Conservation (phyloP, 768 basidiomycete genomes). For the Xanthoconium stramineum region DNA sequence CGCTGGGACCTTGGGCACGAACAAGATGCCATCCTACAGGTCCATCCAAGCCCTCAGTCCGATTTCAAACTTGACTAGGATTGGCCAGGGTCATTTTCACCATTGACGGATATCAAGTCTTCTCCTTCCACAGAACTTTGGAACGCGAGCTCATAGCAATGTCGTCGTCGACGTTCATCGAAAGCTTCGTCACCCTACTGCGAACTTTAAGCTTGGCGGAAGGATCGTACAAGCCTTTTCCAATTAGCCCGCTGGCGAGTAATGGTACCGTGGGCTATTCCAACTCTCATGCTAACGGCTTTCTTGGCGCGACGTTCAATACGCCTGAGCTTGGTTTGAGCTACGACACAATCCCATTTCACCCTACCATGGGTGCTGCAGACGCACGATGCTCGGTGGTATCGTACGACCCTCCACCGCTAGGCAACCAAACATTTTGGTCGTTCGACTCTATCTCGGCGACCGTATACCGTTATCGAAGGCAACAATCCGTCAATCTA, state of each 20-base stretch:
- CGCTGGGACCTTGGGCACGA: no score
- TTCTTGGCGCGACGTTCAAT: not conserved
- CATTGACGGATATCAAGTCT: no score
- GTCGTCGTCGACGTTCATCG: not conserved
- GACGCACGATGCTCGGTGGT: constrained; percentile 3
- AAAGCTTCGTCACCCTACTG: not conserved
- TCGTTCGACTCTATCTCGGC: constrained; percentile 16
- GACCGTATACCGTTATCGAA: constrained; percentile 20
- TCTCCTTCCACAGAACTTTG: not conserved
- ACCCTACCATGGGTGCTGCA: not conserved
- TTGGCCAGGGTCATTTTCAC: no score
- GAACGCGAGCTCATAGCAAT: not conserved
- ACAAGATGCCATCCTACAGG: no score
- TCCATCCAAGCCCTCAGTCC: no score
- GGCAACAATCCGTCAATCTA: constrained; percentile 20
- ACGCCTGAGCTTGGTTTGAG: not conserved
- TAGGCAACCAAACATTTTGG: constrained; percentile 8
- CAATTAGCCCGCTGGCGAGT: not conserved
- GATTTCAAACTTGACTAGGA: no score
- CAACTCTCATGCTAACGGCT: not conserved
- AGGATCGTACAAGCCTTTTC: constrained; percentile 1
- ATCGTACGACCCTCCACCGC: constrained; percentile 9
- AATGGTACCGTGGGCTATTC: not conserved
- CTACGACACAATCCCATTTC: not conserved
- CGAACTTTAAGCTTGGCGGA: not conserved